Evolutionary conservation across 805 yeast genomes (phyloP).

Genomic region (Zygosaccharomyces bailii): DNA sequence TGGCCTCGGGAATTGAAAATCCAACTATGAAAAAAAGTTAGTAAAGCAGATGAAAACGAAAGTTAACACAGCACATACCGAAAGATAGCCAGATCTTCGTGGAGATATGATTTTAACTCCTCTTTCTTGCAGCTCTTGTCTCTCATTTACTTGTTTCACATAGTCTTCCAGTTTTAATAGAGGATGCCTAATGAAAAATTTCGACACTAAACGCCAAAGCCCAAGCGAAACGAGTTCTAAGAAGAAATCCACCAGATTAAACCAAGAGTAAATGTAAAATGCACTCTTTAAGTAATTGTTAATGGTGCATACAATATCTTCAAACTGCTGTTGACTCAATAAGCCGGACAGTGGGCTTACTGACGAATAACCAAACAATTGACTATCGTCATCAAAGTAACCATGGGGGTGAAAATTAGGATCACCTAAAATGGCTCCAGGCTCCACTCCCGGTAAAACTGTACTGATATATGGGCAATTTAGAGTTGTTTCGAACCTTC

Average conservation of each 20-base stretch:
- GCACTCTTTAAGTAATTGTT: slow-evolving; percentile 44
- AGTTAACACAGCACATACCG: slow-evolving; percentile 35
- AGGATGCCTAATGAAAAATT: slow-evolving; percentile 24
- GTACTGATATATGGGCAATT: slow-evolving; percentile 54
- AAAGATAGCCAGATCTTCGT: slow-evolving; percentile 49
- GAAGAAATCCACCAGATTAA: slow-evolving; percentile 39
- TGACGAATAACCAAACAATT: slow-evolving; percentile 52
- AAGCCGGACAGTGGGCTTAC: slow-evolving; percentile 46
- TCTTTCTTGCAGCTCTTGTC: slow-evolving; percentile 15
- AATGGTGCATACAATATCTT: slow-evolving; percentile 40
- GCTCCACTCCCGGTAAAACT: slow-evolving; percentile 56
- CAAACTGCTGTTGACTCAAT: slow-evolving; percentile 40
- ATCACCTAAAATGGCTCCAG: slow-evolving; percentile 50
- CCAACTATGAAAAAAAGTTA: slow-evolving; percentile 36
- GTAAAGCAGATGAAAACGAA: slow-evolving; percentile 10
- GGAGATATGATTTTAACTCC: slow-evolving; percentile 48
- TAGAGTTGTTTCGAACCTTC: slow-evolving; percentile 41
- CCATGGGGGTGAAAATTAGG: slow-evolving; percentile 40
- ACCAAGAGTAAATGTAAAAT: slow-evolving; percentile 39
- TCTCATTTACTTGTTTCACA: slow-evolving; percentile 35
- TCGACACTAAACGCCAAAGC: slow-evolving; percentile 40
- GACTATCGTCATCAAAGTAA: slow-evolving; percentile 36
- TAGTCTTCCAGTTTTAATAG: slow-evolving; percentile 44
- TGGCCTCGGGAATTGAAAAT: slow-evolving; percentile 51
- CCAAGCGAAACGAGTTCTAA: slow-evolving; percentile 42